Evolutionary conservation across 129 eudicot genomes (phyloP).

Genomic region (Artemisia argyi): DNA sequence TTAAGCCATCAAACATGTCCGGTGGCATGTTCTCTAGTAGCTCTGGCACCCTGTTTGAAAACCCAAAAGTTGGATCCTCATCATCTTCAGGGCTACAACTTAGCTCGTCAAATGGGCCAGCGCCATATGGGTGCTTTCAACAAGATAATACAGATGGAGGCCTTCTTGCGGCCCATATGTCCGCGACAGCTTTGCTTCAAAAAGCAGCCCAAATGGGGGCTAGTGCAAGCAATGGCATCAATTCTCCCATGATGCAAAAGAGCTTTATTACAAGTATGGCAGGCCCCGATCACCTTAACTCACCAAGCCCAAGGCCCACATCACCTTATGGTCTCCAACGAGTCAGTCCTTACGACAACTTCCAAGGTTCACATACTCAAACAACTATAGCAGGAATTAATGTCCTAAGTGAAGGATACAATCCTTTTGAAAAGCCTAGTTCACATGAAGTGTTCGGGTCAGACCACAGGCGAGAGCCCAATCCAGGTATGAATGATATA

Average conservation of each 20-base stretch:
- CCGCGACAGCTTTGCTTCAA: conserved; percentile 81
- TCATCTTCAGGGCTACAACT: conserved; percentile 78
- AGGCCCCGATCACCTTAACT: conserved; percentile 43
- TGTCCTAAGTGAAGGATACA: conserved; percentile 22
- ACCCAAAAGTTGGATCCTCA: conserved; percentile 48
- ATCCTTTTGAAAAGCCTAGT: conserved; percentile 35
- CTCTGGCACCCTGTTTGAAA: conserved; percentile 55
- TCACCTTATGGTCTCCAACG: conserved; percentile 28
- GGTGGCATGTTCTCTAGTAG: conserved; percentile 60
- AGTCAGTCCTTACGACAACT: conserved; percentile 28
- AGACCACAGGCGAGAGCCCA: conserved; percentile 8
- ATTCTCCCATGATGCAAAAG: conserved; percentile 86
- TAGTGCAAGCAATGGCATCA: conserved; percentile 53
- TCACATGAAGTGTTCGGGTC: conserved; percentile 45
- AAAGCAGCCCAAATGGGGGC: conserved; percentile 71
- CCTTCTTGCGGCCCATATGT: conserved; percentile 51
- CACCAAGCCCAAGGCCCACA: conserved; percentile 27
- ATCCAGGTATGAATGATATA: conserved; percentile 39
- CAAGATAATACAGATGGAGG: conserved; percentile 50
- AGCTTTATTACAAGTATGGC: conserved; percentile 60
- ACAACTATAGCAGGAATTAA: conserved; percentile 29
- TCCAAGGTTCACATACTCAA: conserved; percentile 41
- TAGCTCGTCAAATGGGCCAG: conserved; percentile 52
- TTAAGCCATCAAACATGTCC: conserved; percentile 68
- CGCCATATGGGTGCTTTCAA: conserved; percentile 34